Evolutionary conservation across 2,329 filamentous ascomycete species (phyloP).

Genomic region (Elsinoe australis): DNA sequence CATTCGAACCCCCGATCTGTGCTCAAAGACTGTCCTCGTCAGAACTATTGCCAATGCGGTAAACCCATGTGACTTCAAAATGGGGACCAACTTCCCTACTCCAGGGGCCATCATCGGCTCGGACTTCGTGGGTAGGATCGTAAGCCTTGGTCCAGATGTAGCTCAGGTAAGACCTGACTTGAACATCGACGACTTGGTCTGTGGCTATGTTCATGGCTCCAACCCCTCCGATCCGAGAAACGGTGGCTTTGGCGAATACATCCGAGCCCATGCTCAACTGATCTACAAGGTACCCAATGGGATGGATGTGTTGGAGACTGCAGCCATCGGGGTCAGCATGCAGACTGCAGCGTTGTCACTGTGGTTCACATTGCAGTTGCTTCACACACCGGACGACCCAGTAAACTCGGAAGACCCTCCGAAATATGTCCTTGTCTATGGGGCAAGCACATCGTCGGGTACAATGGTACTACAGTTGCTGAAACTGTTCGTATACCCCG

Average conservation of each 20-base stretch:
- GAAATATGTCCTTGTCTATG: conserved; percentile 37
- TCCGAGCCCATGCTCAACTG: background rate
- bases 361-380: conserved; percentile 30
- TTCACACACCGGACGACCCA: conserved; percentile 20
- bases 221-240: conserved; percentile 8
- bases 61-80: conserved; percentile 35
- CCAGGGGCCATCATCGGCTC: conserved; percentile 29
- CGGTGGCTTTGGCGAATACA: conserved; percentile 19
- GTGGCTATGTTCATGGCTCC: conserved; percentile 13
- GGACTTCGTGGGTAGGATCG: conserved; percentile 33
- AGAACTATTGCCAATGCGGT: conserved; percentile 27
- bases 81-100: conserved; percentile 25
- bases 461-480: conserved; percentile 41
- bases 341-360: conserved; percentile 24
- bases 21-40: conserved; percentile 9
- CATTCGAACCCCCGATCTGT: background rate
- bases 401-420: conserved; percentile 17
- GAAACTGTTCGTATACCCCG: conserved; percentile 25
- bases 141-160: conserved; percentile 23
- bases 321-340: conserved; percentile 5
- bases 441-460: conserved; percentile 40
- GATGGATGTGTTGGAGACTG: conserved; percentile 12
- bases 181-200: conserved; percentile 16
- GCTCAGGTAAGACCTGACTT: background rate
- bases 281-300: conserved; percentile 10